Base-by-base conservation (phyloP, 2,329 filamentous ascomycete species). In the Exutisphaerella laricina region DNA sequence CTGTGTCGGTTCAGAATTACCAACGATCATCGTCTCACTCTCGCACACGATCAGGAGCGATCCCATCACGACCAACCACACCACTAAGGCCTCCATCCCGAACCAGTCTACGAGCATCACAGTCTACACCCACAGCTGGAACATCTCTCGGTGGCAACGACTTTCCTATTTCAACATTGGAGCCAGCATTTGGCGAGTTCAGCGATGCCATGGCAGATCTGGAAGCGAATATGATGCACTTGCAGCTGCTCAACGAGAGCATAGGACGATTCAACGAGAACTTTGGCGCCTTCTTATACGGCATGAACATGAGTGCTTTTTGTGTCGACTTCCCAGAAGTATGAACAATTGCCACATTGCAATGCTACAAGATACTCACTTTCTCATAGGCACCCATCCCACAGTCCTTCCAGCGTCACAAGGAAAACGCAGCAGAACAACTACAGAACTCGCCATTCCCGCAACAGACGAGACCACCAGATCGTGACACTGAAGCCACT, bases 291-390 rank as follows among this genome's bases (percentile, higher is more conserved):
- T 97, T 98, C 59, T 69, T 98, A 33, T 98, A 97, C 58, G 92
- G 92, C 2, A 66, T 98, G 63, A 97, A 97, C 62, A 96, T 98
- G 89, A 97, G 96, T 66, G 92, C 92, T 1, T 98, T 97, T 64
- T 97, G 90, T 64, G 89, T 97, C 22, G 92, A 98, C 65, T 98
- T 96, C 53, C 86, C 88, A 0, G 92, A 98, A 85, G 85, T 37
- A 37, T n/a, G n/a, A n/a, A n/a, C n/a, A n/a, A n/a, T n/a, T n/a
- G n/a, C n/a, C n/a, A n/a, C n/a, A n/a, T n/a, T n/a, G n/a, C n/a
- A n/a, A n/a, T n/a, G n/a, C n/a, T n/a, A n/a, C n/a, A n/a, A n/a
- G n/a, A n/a, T 32, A 14, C 18, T 18, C 18, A 17, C 4, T 17
- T 5, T 5, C 6, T 17, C 13, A 18, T 26, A 41, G 30, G 41